Conservation (phyloP, 805 yeast genomes). For the Grigorovia yakushimaensis region DNA sequence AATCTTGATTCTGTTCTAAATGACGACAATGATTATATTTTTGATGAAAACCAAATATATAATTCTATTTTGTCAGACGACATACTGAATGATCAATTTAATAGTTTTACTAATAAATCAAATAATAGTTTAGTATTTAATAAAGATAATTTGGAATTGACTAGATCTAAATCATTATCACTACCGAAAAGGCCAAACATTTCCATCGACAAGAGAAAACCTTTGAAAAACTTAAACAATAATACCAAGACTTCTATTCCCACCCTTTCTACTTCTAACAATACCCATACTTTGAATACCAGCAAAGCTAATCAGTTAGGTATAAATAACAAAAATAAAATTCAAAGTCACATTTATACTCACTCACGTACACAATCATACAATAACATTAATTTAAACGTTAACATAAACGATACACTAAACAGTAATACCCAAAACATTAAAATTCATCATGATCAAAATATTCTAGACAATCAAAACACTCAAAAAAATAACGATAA, state of each 20-base stretch:
- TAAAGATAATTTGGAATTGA: conserved; percentile 4
- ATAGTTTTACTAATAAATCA: background rate
- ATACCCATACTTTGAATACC: background rate
- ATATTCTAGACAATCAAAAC: background rate
- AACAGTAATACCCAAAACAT: background rate
- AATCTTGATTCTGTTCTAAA: background rate
- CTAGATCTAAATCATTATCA: conserved; percentile 9
- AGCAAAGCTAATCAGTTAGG: background rate
- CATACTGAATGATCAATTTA: background rate
- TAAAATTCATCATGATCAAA: background rate
- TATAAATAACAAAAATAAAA: background rate
- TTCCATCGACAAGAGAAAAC: conserved; percentile 2
- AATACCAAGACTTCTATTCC: conserved; percentile 1
- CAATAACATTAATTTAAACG: background rate
- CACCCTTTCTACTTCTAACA: too few relatives aligned
- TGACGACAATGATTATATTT: conserved; percentile 3
- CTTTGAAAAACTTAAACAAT: conserved; percentile 5
- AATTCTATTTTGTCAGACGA: background rate
- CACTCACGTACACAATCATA: background rate
- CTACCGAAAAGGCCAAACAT: conserved; percentile 4
- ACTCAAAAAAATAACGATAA: conserved; percentile 5
- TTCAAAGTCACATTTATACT: background rate
- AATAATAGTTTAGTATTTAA: conserved; percentile 7
- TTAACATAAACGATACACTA: background rate
- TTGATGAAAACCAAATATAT: conserved; percentile 9